Evolutionary conservation across 371 early-diverging fungal species (phyloP), one percentile per base, ranked within the genome.

Genomic region (Actinomortierella ambigua): DNA sequence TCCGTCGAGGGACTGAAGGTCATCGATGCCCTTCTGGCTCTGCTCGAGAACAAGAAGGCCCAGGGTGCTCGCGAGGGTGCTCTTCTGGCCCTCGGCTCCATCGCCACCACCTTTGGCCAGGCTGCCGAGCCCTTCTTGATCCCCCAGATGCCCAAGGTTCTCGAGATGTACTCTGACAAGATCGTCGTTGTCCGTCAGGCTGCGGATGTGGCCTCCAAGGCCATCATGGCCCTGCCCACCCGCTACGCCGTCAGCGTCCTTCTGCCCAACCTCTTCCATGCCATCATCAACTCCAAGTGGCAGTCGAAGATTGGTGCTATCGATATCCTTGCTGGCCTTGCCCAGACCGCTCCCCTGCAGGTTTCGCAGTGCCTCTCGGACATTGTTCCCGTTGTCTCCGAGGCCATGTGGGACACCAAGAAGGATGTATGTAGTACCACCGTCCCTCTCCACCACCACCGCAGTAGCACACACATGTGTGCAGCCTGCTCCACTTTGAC

Each of bases 401-500:
- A 90, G 55, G 83, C 86, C 63, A 88, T 93, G 84, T 86, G 88
- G 85, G 92, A 91, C 77, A 90, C 90, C 51, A 88, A 90, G 80
- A 68, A 80, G 18, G 90, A 91, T 65, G 82, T 84, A 75, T 77
- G 77, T 77, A 73, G 76, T 58, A 34, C 76, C 18, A 79, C 82
- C 48, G 34, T 34, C 11, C 11, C 11, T 34, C 11, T 4, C 11
- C 4, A 34, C 34, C 4, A 11, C 11, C 4, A 34, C 34, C 4
- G 34, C 34, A 34, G 34, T 11, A 34, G 11, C 34, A 11, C 34
- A 34, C 34, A 34, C 11, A 11, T 11, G 4, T 4, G 4, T 34
- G 34, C 11, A 34, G 4, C 34, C 11, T 11, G 4, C 34, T 34
- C 7, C 34, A 34, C 11, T n/a, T n/a, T n/a, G n/a, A n/a, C n/a